phyloP scores from a whole-genome alignment of 805 yeast species.

The Saitoella complicata region DNA sequence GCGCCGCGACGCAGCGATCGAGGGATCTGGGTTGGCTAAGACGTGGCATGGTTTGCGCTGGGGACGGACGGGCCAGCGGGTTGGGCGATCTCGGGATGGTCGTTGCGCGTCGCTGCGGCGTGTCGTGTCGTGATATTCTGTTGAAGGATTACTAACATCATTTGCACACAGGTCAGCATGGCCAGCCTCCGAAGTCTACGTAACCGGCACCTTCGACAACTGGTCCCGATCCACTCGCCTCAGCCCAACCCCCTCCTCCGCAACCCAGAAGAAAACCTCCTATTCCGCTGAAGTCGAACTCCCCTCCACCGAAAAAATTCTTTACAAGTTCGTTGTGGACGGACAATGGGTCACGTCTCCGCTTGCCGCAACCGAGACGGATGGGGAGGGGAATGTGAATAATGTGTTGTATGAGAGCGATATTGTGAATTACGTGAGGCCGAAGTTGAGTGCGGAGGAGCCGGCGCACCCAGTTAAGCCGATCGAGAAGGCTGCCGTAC shows the following conservation, averaged over 20 bases:
- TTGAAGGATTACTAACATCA: too few species aligned
- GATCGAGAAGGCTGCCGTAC: too few species aligned
- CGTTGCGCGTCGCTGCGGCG: too few species aligned
- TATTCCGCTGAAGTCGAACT: conserved; percentile 47
- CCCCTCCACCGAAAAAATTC: conserved; percentile 28
- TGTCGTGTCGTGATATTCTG: too few species aligned
- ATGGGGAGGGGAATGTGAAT: conserved; percentile 36
- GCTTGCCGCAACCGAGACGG: conserved; percentile 28
- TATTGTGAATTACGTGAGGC: conserved; percentile 13
- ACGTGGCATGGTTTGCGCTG: too few species aligned
- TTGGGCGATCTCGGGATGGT: too few species aligned
- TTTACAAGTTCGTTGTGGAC: conserved; percentile 49
- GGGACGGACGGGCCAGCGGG: too few species aligned
- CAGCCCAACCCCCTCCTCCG: neutral
- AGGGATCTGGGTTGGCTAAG: too few species aligned
- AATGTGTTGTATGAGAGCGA: conserved; percentile 30
- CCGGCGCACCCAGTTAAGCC: too few species aligned
- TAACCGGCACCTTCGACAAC: conserved; percentile 56
- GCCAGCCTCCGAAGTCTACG: conserved; percentile 40
- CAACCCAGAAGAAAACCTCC: conserved; percentile 41
- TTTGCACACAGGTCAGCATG: too few species aligned
- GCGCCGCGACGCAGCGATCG: too few species aligned
- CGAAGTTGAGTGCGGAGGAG: too few species aligned
- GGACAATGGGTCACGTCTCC: conserved; percentile 41
- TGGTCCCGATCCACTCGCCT: conserved; percentile 48